These are phyloP conservation scores for Tylopilus sp. DNA, from an alignment of 1,284 basidiomycete species.

Conservation along the genomic window DNA sequence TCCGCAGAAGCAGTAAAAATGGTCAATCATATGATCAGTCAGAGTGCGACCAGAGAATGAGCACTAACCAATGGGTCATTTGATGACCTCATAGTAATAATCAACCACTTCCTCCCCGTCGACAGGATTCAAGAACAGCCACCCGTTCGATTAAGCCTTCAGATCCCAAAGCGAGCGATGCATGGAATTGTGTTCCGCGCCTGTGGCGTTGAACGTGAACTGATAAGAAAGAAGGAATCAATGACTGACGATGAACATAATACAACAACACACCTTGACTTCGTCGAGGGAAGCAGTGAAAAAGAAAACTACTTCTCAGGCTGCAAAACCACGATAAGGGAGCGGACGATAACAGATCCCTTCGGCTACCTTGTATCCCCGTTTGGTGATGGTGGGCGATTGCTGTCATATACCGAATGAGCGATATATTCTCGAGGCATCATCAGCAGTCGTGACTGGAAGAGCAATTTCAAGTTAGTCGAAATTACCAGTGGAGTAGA, in stretches of 20 bases:
- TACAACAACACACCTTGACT: conserved; percentile 80
- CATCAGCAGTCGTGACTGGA: conserved; percentile 97
- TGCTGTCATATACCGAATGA: conserved; percentile 92
- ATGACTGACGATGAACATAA: background rate
- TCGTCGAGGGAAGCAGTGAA: conserved; percentile 97
- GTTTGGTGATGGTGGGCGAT: conserved; percentile 95
- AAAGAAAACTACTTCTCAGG: conserved; percentile 99
- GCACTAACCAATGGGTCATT: conserved; percentile 89
- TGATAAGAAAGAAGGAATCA: conserved; percentile 32
- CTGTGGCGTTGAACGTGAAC: conserved; percentile 58
- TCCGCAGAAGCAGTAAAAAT: conserved; percentile 56
- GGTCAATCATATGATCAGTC: conserved; percentile 3
- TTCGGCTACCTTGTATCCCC: conserved; percentile 95
- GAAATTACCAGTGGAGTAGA: conserved; percentile 88
- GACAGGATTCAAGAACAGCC: conserved; percentile 92
- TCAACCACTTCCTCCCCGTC: conserved; percentile 88
- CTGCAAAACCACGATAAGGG: conserved; percentile 93
- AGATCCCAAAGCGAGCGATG: conserved; percentile 89
- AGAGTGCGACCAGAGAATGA: background rate
- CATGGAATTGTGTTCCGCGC: conserved; percentile 75
- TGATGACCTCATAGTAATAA: conserved; percentile 94
- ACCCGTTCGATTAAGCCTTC: conserved; percentile 84
- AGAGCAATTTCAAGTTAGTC: conserved; percentile 95
- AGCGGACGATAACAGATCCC: conserved; percentile 99
- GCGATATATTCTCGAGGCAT: conserved; percentile 99